These are phyloP conservation scores for Andrographis paniculata DNA, from an alignment of 305 asterid species.

Conservation along the genomic window DNA sequence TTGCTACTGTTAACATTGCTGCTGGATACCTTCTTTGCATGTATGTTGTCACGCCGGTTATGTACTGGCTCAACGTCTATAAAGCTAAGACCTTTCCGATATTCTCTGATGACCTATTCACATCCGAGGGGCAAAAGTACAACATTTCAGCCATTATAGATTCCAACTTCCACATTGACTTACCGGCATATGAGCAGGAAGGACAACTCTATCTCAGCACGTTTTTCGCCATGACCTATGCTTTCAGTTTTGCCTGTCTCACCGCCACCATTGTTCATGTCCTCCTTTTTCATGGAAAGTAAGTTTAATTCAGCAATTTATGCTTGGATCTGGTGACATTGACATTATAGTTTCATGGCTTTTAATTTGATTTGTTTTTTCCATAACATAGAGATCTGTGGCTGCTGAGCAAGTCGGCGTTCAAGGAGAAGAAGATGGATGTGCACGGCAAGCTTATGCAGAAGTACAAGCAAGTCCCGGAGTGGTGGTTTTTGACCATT, in stretches of 20 bases:
- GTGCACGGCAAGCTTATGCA: constrained; percentile 87
- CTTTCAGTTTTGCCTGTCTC: constrained; percentile 90
- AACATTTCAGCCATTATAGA: constrained; percentile 70
- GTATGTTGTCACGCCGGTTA: constrained; percentile 54
- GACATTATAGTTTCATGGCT: no score
- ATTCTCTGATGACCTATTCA: constrained; percentile 77
- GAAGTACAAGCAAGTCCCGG: constrained; percentile 77
- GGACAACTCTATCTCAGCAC: constrained; percentile 83
- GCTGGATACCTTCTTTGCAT: constrained; percentile 66
- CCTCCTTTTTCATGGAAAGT: constrained; percentile 83
- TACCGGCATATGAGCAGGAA: constrained; percentile 64
- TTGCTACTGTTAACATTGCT: constrained; percentile 87
- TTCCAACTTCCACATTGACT: constrained; percentile 69
- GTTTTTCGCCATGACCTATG: constrained; percentile 65
- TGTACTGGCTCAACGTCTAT: constrained; percentile 65
- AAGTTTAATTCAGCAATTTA: constrained; percentile 15
- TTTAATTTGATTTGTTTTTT: constrained; percentile 14
- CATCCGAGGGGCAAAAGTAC: constrained; percentile 65
- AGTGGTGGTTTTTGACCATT: constrained; percentile 78
- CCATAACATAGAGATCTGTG: constrained; percentile 57
- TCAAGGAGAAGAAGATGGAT: constrained; percentile 62
- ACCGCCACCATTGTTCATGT: constrained; percentile 88
- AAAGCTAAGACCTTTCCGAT: constrained; percentile 79
- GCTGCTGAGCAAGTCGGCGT: constrained; percentile 67
- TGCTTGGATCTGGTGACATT: no score